Evolutionary conservation across 1,139 yeast genomes (phyloP).

Genomic region (Taphrina communis): DNA sequence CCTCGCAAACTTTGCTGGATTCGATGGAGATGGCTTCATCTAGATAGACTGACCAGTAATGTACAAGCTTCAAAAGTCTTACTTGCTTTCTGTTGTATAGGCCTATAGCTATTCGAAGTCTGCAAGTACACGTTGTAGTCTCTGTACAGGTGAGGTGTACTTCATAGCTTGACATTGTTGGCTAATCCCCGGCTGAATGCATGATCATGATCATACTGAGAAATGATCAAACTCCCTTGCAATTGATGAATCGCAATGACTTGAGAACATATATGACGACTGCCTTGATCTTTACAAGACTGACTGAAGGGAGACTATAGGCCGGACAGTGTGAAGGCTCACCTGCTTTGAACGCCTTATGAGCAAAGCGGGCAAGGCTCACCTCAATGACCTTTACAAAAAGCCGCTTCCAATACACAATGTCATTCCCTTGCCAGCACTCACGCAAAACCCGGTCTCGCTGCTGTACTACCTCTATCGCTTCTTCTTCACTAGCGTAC

Average conservation of each 20-base stretch:
- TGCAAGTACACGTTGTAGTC: too few relatives aligned
- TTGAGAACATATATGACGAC: too few relatives aligned
- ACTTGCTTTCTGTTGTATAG: neutral
- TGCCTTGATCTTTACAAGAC: too few relatives aligned
- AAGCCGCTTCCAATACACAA: constrained; percentile 58
- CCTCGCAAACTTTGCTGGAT: constrained; percentile 74
- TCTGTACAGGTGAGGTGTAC: too few relatives aligned
- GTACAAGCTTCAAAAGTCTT: too few relatives aligned
- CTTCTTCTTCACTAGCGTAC: constrained; percentile 49
- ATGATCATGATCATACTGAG: neutral
- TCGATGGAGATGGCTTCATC: constrained; percentile 58
- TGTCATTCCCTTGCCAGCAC: constrained; percentile 53
- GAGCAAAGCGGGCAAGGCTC: constrained; percentile 36
- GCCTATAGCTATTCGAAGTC: neutral
- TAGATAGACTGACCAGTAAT: neutral
- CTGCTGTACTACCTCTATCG: constrained; percentile 50
- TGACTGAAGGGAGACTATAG: too few relatives aligned
- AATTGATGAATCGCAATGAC: neutral
- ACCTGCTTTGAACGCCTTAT: too few relatives aligned
- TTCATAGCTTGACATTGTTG: neutral
- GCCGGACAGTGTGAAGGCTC: too few relatives aligned
- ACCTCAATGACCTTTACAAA: constrained; percentile 48
- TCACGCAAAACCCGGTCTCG: constrained; percentile 53
- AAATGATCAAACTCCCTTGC: neutral
- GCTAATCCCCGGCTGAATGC: neutral